A percentile compares a stretch with the other conserved stretches of the same genome.
phyloP scores from a whole-genome alignment of 805 yeast species.

The Suhomyces sp. region DNA sequence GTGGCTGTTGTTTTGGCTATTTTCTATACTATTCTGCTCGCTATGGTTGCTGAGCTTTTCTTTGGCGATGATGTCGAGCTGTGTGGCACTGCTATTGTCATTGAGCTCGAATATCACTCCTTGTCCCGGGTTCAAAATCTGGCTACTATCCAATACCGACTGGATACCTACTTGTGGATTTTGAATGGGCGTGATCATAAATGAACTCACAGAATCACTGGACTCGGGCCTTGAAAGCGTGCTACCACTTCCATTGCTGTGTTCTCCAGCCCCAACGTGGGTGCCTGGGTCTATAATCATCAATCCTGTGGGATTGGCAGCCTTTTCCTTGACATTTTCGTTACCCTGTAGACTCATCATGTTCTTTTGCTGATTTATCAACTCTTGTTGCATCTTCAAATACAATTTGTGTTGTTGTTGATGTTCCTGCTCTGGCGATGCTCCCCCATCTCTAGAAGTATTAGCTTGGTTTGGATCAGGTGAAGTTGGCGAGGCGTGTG shows the following conservation, averaged over 20 bases:
- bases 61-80: background rate
- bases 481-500: background rate
- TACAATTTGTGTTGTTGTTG: slow-evolving; percentile 34
- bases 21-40: background rate
- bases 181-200: background rate
- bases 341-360: slow-evolving; percentile 18
- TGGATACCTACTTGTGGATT: slow-evolving; percentile 4
- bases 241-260: background rate
- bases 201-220: slow-evolving; percentile 10
- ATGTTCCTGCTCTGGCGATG: slow-evolving; percentile 8
- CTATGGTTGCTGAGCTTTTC: background rate
- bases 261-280: background rate
- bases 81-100: background rate
- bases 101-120: background rate
- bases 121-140: slow-evolving; percentile 2
- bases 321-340: background rate
- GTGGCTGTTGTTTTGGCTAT: background rate
- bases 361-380: slow-evolving; percentile 36
- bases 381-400: slow-evolving; percentile 36
- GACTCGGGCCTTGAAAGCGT: slow-evolving; percentile 4
- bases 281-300: background rate
- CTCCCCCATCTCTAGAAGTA: background rate
- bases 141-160: slow-evolving; percentile 5
- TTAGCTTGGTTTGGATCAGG: background rate
- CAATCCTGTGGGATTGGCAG: background rate